Evolutionary conservation across 768 basidiomycete species (phyloP), one percentile per base, ranked within the genome.

Genomic region (Rhizopogon vinicolor): DNA sequence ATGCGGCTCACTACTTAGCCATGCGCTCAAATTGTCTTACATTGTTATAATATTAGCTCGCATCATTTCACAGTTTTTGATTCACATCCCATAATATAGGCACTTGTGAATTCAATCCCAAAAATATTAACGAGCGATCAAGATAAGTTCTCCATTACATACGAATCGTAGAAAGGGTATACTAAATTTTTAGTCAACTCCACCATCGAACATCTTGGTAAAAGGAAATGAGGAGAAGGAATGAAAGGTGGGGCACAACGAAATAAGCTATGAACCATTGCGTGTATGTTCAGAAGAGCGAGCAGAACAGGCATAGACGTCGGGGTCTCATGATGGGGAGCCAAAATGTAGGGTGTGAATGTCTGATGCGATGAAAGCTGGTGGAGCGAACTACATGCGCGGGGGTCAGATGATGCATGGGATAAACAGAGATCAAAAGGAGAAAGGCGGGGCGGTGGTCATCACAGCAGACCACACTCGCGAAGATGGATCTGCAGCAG

Each of bases 401-500:
- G 51, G 52, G 58, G 57, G 45, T 31, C 53, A 58, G 49, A 52
- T 52, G 60, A 68, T 56, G 71, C 59, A 64, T 64, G 64, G 44
- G 58, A 61, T 59, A 60, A 35, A 50, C 44, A 37, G 39, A 44
- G 44, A 37, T 40, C 22, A 52, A 54, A 49, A 46, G 18, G n/a
- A 51, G 12, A 12, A 55, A 39, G 25, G 41, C 29, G 5, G 41
- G 41, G 18, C 12, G 42, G 14, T 39, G n/a, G 14, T 40, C 5
- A 57, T 70, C 61, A 70, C 63, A 93, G 77, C 60, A 93, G 78
- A 53, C 91, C 91, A 62, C 91, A 93, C 69, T 93, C 91, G 57
- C 91, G 83, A 58, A 93, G 74, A 67, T 93, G 91, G 37, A 91
- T 78, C 64, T 93, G 91, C 51, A 93, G 77, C 37, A 93, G 82